Evolutionary conservation across 441 rosid genomes (phyloP).

Genomic region (Corymbia citriodora): DNA sequence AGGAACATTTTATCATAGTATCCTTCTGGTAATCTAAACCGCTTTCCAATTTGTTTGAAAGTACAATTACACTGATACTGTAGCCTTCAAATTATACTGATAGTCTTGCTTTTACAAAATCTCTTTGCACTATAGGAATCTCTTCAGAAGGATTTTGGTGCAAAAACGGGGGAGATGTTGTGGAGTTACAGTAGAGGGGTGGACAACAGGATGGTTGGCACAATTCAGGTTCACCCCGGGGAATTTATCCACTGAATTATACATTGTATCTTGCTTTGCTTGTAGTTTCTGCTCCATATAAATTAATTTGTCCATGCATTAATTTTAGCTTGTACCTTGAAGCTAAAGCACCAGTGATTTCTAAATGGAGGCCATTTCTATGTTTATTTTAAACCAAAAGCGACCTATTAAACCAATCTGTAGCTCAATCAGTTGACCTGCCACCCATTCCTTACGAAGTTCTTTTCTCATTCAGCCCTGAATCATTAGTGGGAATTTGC

Average conservation of each 20-base stretch:
- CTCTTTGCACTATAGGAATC: conserved; percentile 38
- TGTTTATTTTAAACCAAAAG: neutral
- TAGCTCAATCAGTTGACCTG: neutral
- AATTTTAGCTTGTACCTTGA: neutral
- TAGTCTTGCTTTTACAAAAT: neutral
- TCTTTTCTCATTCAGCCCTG: neutral
- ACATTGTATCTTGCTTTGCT: neutral
- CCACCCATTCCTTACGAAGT: neutral
- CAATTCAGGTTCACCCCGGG: conserved; percentile 46
- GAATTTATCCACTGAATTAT: neutral
- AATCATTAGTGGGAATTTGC: neutral
- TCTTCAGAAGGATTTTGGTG: conserved; percentile 83
- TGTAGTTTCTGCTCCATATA: neutral
- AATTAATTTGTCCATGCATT: neutral
- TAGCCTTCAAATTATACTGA: neutral
- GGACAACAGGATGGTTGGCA: conserved; percentile 71
- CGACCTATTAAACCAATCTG: neutral
- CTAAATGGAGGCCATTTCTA: neutral
- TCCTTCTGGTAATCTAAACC: neutral
- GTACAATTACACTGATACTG: neutral
- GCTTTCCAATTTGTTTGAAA: neutral
- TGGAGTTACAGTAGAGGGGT: conserved; percentile 92
- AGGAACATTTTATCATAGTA: neutral
- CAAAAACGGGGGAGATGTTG: conserved; percentile 93
- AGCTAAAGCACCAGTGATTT: neutral